Evolutionary conservation across 768 basidiomycete genomes (phyloP), one percentile per base, ranked within the genome.

Genomic region (Rhodotorula taiwanensis): DNA sequence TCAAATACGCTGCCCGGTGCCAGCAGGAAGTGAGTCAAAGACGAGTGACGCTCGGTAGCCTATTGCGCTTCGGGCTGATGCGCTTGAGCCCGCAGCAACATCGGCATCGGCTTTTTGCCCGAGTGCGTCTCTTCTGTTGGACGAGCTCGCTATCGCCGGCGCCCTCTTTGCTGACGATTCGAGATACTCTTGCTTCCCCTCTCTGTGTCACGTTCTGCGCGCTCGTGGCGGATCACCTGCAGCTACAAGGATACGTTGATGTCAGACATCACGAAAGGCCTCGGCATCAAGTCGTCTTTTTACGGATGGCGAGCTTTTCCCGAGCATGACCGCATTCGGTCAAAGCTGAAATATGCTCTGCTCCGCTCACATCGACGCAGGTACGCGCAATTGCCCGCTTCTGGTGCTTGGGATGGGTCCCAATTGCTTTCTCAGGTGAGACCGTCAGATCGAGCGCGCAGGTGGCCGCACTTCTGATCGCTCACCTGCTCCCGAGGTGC

Each of bases 71-170:
- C n/a, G n/a, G n/a, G n/a, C n/a, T n/a, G n/a, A n/a, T n/a, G n/a
- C n/a, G n/a, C n/a, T n/a, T n/a, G n/a, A n/a, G n/a, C n/a, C 62
- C 41, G 27, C 66, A 59, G 50, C 25, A 52, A 59, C 56, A 34
- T 58, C 25, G 64, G 58, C 7, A 65, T 65, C 18, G 64, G 64
- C 7, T 65, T 60, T 50, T 20, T 65, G 3, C 64, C 64, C 3
- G 64, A 65, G 49, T 58, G 23, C 39, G 56, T 23, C n/a, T n/a
- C n/a, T n/a, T n/a, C n/a, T n/a, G n/a, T n/a, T n/a, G n/a, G n/a
- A n/a, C n/a, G n/a, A n/a, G n/a, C n/a, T n/a, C n/a, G n/a, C n/a
- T n/a, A n/a, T n/a, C n/a, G n/a, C n/a, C n/a, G n/a, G n/a, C n/a
- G 6, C 5, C 7, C 28, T 43, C 28, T 42, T 27, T 9, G 20